Evolutionary conservation across 306 rosid genomes (phyloP), one percentile per base, ranked within the genome.

Genomic region (Potentilla sterilis): DNA sequence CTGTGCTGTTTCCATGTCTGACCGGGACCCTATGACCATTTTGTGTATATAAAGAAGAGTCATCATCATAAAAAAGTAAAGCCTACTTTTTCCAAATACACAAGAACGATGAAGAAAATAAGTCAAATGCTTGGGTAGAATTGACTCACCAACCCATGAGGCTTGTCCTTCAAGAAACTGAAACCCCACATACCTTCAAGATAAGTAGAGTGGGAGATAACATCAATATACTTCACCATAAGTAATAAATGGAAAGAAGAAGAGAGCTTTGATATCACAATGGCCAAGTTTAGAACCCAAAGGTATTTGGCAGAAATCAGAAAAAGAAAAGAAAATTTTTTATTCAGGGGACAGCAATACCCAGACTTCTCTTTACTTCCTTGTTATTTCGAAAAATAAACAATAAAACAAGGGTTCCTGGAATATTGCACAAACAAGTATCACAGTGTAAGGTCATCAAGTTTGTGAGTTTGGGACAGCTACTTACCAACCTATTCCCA

Each of bases 401-500:
- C n/a, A 52, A 52, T 12, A 9, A 62, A 75, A 40, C 47, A 47
- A 58, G 42, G 24, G 9, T 19, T 70, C 34, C 61, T 67, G 55
- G 41, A 32, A 66, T 54, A 47, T 35, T 18, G 55, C 6, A 32
- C 6, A 77, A 61, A 24, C 38, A 57, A 62, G 46, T 59, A 46
- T 68, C 62, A 21, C 0, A 34, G 35, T 58, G 7, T 67, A 44
- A 40, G 58, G 28, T 34, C 28, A 70, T 32, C 9, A 32, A 74
- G 32, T 75, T 41, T 67, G 16, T 52, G 34, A 71, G 74, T 75
- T 19, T 61, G 80, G 80, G 54, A 69, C 62, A 47, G 72, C 77
- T 38, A 85, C 97, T 88, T 82, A 95, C 99, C 99, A 95, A 79
- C 87, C 90, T 75, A 92, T 57, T 71, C 99, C 99, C 40, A 90